Percentiles rank a stretch among this genome's conserved stretches.
phyloP scores from a whole-genome alignment of 768 basidiomycete genomes.

The Rhodotorula graminis region DNA sequence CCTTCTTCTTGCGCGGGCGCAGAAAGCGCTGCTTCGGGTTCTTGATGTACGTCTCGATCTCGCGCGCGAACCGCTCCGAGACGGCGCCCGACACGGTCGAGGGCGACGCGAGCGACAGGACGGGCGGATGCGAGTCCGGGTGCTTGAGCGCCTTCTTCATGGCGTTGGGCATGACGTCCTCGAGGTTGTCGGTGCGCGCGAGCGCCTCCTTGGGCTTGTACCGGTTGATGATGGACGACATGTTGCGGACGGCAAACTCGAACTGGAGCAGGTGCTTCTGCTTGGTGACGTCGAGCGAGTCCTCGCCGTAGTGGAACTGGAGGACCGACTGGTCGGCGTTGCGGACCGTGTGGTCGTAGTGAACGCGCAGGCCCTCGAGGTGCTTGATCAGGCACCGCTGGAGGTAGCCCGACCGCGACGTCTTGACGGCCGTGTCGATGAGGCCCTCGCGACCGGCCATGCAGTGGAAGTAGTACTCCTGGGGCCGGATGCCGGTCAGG shows the following conservation, averaged over 20 bases:
- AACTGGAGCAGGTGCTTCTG: conserved; percentile 93
- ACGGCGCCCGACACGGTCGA: conserved; percentile 77
- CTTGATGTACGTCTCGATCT: conserved; percentile 71
- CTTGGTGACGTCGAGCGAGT: conserved; percentile 91
- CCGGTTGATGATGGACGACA: conserved; percentile 67
- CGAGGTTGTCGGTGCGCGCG: conserved; percentile 58
- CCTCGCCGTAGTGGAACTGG: conserved; percentile 96
- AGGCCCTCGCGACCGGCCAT: conserved; percentile 99
- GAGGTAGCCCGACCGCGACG: conserved; percentile 93
- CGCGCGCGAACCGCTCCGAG: conserved; percentile 82
- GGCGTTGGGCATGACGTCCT: conserved; percentile 52
- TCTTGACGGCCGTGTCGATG: conserved; percentile 99
- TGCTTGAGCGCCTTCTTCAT: conserved; percentile 89
- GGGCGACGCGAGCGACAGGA: conserved; percentile 70
- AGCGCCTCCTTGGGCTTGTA: conserved; percentile 55
- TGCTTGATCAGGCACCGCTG: conserved; percentile 98
- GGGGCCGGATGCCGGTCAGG: conserved; percentile 94
- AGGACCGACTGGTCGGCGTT: conserved; percentile 88
- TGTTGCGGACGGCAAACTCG: conserved; percentile 85
- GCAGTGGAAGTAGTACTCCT: conserved; percentile 99
- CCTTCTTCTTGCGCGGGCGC: conserved; percentile 47
- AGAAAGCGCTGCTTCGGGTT: conserved; percentile 62
- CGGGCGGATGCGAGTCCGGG: conserved; percentile 60
- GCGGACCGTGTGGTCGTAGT: conserved; percentile 97
- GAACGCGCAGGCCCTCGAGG: conserved; percentile 89